Percentiles rank a stretch among this genome's conserved stretches.
These are phyloP conservation scores for Nicotiana rustica DNA, from an alignment of 305 asterid genomes.

Conservation along the genomic window DNA sequence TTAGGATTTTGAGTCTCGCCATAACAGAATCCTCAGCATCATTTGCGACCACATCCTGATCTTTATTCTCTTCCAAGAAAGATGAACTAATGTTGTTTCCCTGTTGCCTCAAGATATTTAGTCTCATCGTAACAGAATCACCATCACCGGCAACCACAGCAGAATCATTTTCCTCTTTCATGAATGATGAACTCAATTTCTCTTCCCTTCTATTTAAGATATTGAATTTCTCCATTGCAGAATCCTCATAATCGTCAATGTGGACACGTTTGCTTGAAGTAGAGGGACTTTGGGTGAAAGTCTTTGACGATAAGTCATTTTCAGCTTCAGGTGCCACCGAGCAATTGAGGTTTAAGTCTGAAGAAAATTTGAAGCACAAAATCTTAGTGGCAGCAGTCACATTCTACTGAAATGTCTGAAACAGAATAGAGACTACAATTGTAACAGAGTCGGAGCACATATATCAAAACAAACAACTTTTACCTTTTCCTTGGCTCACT, in stretches of 20 bases:
- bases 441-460: slow-evolving; percentile 20
- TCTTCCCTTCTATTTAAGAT: slow-evolving; percentile 33
- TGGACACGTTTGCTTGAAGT: slow-evolving; percentile 40
- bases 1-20: slow-evolving; percentile 59
- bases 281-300: slow-evolving; percentile 35
- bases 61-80: slow-evolving; percentile 43
- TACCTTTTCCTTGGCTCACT: slow-evolving; percentile 59
- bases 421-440: slow-evolving; percentile 32
- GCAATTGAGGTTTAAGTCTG: slow-evolving; percentile 31
- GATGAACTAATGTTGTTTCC: slow-evolving; percentile 42
- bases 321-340: slow-evolving; percentile 34
- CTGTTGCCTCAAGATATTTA: slow-evolving; percentile 52
- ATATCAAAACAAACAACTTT: slow-evolving; percentile 31
- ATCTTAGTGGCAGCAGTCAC: slow-evolving; percentile 41
- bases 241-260: slow-evolving; percentile 28
- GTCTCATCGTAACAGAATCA: slow-evolving; percentile 53
- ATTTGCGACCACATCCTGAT: slow-evolving; percentile 36
- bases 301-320: slow-evolving; percentile 36
- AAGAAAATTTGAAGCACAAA: slow-evolving; percentile 44
- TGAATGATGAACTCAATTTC: neutral
- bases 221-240: slow-evolving; percentile 35
- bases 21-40: slow-evolving; percentile 52
- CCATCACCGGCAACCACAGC: slow-evolving; percentile 40
- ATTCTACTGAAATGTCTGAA: slow-evolving; percentile 48
- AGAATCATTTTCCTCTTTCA: slow-evolving; percentile 21